These are phyloP conservation scores for Thozetella sp. DNA, from an alignment of 495 filamentous ascomycete species.

Conservation along the genomic window DNA sequence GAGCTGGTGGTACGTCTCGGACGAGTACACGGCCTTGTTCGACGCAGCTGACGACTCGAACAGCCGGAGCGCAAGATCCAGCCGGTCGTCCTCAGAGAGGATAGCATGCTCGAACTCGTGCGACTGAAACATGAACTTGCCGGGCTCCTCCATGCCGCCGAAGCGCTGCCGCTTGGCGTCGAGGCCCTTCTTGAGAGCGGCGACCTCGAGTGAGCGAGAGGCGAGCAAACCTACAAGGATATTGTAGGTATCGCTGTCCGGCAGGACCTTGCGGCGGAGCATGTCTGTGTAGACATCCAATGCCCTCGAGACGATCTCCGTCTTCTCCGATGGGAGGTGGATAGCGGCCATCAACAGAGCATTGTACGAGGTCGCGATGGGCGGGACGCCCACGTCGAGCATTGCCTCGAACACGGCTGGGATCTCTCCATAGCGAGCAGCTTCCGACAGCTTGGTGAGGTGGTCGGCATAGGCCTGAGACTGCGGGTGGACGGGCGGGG, in stretches of 20 bases:
- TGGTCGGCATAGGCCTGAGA: conserved; percentile 72
- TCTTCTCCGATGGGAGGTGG: conserved; percentile 67
- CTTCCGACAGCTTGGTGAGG: conserved; percentile 68
- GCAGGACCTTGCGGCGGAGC: conserved; percentile 80
- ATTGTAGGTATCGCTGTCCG: conserved; percentile 83
- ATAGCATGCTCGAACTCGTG: conserved; percentile 82
- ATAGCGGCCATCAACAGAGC: conserved; percentile 83
- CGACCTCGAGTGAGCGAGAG: conserved; percentile 72
- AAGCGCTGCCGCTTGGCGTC: conserved; percentile 78
- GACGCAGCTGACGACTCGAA: conserved; percentile 73
- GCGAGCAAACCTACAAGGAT: conserved; percentile 82
- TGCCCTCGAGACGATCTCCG: conserved; percentile 83
- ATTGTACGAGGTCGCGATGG: conserved; percentile 86
- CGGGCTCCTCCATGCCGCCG: conserved; percentile 82
- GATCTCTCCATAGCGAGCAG: conserved; percentile 77
- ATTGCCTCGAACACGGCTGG: conserved; percentile 87
- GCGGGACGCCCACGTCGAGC: conserved; percentile 74
- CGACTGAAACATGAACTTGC: conserved; percentile 89
- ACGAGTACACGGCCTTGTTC: conserved; percentile 57
- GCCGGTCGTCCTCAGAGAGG: conserved; percentile 80
- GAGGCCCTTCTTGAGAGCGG: conserved; percentile 66
- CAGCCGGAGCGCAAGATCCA: conserved; percentile 79
- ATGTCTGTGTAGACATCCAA: conserved; percentile 96
- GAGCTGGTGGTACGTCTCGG: conserved; percentile 76
- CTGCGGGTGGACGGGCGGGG: conserved; percentile 53